phyloP scores from a whole-genome alignment of 2,329 filamentous ascomycete species.

The Trichoderma brevicompactum region DNA sequence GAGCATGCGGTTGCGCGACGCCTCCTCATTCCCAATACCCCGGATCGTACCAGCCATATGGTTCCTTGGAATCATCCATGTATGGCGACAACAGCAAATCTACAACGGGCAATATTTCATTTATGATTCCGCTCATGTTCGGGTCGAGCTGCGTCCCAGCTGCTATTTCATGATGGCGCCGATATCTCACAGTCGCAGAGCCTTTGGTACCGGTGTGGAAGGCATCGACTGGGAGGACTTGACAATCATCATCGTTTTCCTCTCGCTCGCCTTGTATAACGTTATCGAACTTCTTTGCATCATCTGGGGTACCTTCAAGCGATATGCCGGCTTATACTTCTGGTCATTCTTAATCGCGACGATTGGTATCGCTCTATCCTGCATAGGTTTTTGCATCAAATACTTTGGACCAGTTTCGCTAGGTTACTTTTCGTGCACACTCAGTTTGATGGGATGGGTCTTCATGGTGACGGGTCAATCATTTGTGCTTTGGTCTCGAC shows the following conservation, averaged over 20 bases:
- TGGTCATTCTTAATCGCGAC: slow-evolving; percentile 45
- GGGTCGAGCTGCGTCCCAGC: neutral
- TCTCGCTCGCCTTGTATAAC: slow-evolving; percentile 26
- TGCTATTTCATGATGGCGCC: neutral
- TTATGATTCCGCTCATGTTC: neutral
- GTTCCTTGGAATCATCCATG: neutral
- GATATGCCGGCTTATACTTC: slow-evolving; percentile 41
- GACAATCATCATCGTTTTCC: slow-evolving; percentile 27
- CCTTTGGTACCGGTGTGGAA: slow-evolving; percentile 7
- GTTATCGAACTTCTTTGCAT: slow-evolving; percentile 41
- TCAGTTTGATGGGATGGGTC: slow-evolving; percentile 37
- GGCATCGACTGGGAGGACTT: neutral
- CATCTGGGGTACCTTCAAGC: slow-evolving; percentile 52
- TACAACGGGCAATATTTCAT: neutral
- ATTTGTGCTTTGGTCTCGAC: slow-evolving; percentile 63
- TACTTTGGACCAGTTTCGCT: slow-evolving; percentile 33
- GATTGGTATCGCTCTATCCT: slow-evolving; percentile 42
- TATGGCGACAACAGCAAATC: neutral
- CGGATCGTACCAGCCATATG: neutral
- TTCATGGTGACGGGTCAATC: slow-evolving; percentile 63
- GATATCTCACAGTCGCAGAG: neutral
- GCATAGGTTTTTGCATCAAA: slow-evolving; percentile 53
- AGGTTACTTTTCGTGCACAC: slow-evolving; percentile 31
- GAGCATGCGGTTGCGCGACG: neutral
- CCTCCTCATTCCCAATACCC: neutral